phyloP scores from a whole-genome alignment of 371 early-diverging fungal genomes.

The Saksenaea vasiformis region DNA sequence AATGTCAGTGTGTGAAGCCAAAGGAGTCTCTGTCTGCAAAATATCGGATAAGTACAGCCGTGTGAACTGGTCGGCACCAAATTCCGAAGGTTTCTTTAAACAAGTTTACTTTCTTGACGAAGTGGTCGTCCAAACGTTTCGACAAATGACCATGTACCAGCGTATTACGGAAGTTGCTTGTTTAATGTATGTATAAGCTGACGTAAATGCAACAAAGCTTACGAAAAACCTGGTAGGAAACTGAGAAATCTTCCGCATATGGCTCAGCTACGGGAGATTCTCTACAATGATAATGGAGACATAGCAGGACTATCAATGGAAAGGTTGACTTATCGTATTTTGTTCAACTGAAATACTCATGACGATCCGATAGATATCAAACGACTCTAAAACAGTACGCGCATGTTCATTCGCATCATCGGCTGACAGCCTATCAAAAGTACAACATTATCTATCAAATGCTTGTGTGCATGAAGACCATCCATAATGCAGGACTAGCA shows the following conservation, averaged over 20 bases:
- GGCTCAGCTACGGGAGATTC: slow-evolving; percentile 41
- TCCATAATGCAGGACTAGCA: slow-evolving; percentile 59
- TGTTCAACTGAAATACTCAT: background rate
- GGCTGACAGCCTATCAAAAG: slow-evolving; percentile 60
- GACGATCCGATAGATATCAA: slow-evolving; percentile 23
- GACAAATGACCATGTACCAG: slow-evolving; percentile 46
- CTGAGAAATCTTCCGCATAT: slow-evolving; percentile 24
- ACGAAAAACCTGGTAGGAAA: background rate
- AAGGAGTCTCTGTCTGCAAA: slow-evolving; percentile 25
- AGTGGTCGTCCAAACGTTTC: slow-evolving; percentile 48
- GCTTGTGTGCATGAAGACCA: slow-evolving; percentile 51
- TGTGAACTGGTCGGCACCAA: slow-evolving; percentile 22
- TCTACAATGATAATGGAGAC: slow-evolving; percentile 41
- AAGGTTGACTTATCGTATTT: slow-evolving; percentile 14
- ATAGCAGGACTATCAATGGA: slow-evolving; percentile 49
- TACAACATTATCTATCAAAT: slow-evolving; percentile 58
- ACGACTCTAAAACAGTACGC: slow-evolving; percentile 64
- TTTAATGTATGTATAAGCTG: slow-evolving; percentile 9
- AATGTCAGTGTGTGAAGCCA: slow-evolving; percentile 9
- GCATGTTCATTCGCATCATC: slow-evolving; percentile 53
- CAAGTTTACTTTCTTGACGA: slow-evolving; percentile 36
- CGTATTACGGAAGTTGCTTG: slow-evolving; percentile 45
- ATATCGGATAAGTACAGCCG: slow-evolving; percentile 27
- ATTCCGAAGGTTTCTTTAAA: slow-evolving; percentile 50
- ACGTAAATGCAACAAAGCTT: slow-evolving; percentile 20